Evolutionary conservation across 2,329 filamentous ascomycete species (phyloP), one percentile per base, ranked within the genome.

Genomic region (Cladophialophora psammophila): DNA sequence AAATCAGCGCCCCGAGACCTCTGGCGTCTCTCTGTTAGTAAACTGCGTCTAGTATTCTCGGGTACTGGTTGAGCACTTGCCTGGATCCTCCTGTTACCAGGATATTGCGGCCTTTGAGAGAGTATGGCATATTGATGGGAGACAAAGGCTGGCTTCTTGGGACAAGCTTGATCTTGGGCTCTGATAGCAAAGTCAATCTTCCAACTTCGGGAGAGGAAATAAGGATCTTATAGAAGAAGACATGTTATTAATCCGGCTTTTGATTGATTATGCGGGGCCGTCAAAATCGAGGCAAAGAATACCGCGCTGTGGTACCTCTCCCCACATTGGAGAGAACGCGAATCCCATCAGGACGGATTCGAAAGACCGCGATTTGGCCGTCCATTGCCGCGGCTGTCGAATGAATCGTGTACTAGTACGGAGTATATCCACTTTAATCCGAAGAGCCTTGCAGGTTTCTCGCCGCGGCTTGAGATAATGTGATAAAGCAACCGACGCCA

Each of bases 1-100:
- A 86, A 2, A 91, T 84, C 3, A 89, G 82, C 52, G 90, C 91
- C 40, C 92, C 92, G 36, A 94, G 85, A 2, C 91, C 92, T 71
- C 91, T 87, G 64, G n/a, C n/a, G 56, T 13, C 20, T 64, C 10
- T 26, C 31, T 13, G 52, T 26, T 42, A 34, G 45, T 53, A 18
- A 57, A 20, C 38, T 15, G 20, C 34, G 12, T 38, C 7, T 26
- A 26, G 35, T 5, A 15, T 2, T 54, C 10, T 34, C 34, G 3
- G 38, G 31, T 9, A 38, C 20, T 20, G 12, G 34, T 1, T 35
- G 20, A 31, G 36, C n/a, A 74, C 81, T 70, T 79, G 89, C 88
- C 87, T 82, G 54, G 87, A 88, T 55, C 86, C 87, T 53, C 86
- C 88, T 0, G 87, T 90, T 26, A 91, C 81, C 15, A 91, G 82